Base-by-base conservation (phyloP, 2,329 filamentous ascomycete genomes). In the Pseudogymnoascus sp. region DNA sequence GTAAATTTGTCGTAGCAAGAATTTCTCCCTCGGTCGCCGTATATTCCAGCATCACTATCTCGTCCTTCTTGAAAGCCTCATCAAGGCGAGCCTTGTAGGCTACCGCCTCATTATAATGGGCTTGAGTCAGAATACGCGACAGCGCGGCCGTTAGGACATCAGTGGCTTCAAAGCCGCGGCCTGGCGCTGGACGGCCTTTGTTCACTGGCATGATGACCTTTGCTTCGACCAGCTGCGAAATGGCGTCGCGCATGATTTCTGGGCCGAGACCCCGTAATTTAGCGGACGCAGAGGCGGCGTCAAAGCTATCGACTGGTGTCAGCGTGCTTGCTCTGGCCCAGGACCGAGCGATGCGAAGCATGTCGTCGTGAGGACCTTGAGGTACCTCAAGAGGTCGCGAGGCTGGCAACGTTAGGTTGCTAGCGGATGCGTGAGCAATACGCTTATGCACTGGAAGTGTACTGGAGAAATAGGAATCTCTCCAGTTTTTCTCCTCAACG, bases 1-100 rank as follows among this genome's bases (percentile, higher is more conserved):
- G 81, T 62, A 92, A 72, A 67, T 89, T 89, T 41, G 85, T 79
- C 62, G 89, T 74, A 1, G 85, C 87, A 78, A 91, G 82, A 63
- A 88, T 80, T 31, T 83, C 79, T 26, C 87, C 87, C 66, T 91
- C 86, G 33, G 82, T 78, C 12, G 86, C 82, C 10, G 74, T 72
- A 62, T 83, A 85, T 0, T 83, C 80, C 6, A 89, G 73, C 1
- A 72, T 72, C 43, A 84, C 65, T 12, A 67, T 70, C 16, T 71
- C 68, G 72, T 68, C 73, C 52, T 60, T 75, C 68, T 59, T 67
- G 68, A 89, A 88, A 4, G 76, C 73, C 6, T 69, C 69, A 68
- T 91, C 88, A 29, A 90, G 78, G 60, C 76, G 74, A 4, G 74
- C 69, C 72, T 91, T 90, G 76, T 85, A 85, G 2, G 75, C 71